phyloP scores from a whole-genome alignment of 352 stramenopile species.

The Thraustochytrium striatum region DNA sequence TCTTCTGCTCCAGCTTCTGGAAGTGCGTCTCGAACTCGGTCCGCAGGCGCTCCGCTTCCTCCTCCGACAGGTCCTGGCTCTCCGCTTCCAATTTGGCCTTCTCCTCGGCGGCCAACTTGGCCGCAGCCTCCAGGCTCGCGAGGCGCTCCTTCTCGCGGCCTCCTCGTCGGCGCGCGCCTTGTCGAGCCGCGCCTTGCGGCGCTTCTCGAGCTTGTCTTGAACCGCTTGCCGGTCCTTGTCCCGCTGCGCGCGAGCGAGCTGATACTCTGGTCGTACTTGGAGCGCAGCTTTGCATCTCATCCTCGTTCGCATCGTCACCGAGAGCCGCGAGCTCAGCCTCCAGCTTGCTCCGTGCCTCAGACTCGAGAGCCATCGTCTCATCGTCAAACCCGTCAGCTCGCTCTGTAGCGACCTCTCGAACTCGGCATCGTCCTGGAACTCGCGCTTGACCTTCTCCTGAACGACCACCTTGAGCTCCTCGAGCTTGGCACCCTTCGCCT shows the following conservation, averaged over 20 bases:
- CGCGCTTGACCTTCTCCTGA: neutral
- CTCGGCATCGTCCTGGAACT: neutral
- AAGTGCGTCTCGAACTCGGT: neutral
- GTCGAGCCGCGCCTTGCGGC: neutral
- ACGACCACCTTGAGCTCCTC: neutral
- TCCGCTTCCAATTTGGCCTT: slow-evolving; percentile 3
- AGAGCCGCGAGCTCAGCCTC: neutral
- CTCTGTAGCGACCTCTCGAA: neutral
- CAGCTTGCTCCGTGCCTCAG: neutral
- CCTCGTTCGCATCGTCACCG: neutral
- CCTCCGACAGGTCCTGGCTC: neutral
- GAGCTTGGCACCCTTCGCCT: neutral
- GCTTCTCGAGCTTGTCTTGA: slow-evolving; percentile 16
- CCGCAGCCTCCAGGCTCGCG: neutral
- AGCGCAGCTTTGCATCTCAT: slow-evolving; percentile 7
- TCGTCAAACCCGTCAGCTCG: slow-evolving; percentile 22
- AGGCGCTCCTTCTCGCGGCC: neutral
- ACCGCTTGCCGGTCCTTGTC: neutral
- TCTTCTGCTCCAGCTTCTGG: slow-evolving; percentile 11
- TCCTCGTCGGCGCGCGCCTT: neutral
- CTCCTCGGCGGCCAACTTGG: neutral
- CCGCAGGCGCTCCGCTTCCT: neutral
- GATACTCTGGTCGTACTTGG: slow-evolving; percentile 31
- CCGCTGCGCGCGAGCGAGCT: neutral
- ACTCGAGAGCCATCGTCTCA: slow-evolving; percentile 18